Base-by-base conservation (phyloP, 2,329 filamentous ascomycete genomes). In the Neurospora sp. region DNA sequence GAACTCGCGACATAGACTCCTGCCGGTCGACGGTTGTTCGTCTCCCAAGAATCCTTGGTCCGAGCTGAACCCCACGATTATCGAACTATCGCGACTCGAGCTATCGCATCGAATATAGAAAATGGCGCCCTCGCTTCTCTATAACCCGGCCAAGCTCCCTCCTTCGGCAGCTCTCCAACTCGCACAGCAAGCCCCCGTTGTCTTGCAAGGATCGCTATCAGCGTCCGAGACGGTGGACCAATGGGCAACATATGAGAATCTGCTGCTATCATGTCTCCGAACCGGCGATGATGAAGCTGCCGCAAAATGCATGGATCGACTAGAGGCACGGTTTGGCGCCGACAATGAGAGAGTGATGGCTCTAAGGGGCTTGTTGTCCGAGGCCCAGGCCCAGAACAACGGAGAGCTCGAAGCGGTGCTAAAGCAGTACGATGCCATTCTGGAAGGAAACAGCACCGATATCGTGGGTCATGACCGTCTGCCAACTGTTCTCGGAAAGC, bases 291-390 rank as follows among this genome's bases (percentile, higher is more conserved):
- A 96, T 75, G 83, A 88, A 73, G 88, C 92, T 33, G 96, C 96
- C 33, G 88, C 88, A 73, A 79, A 89, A 75, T 92, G 92, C 77
- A 85, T 98, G 43, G 87, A 92, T 76, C 87, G 90, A 72, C 85
- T 99, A 66, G 89, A 88, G 4, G 83, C 87, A 71, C 91, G 96
- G 67, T 99, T 99, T 78, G 94, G 95, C 36, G 83, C 86, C 36
- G 84, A 88, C 41, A 97, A 98, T 80, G 93, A 97, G 81, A 89
- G 92, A 74, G 86, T 98, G 67, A 91, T 95, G 86, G 93, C 91
- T 11, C 82, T 98, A 66, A 86, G 87, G 73, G 96, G 95, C 2
- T 81, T 99, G 36, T 90, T 94, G 73, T 90, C 93, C 76, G 96
- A 98, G 81, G 93, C 95, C 1, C 87, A 88, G 52, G 93, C 94